Evolutionary conservation across 352 stramenopile species (phyloP), one percentile per base, ranked within the genome.

Genomic region (Pythium brassicae): DNA sequence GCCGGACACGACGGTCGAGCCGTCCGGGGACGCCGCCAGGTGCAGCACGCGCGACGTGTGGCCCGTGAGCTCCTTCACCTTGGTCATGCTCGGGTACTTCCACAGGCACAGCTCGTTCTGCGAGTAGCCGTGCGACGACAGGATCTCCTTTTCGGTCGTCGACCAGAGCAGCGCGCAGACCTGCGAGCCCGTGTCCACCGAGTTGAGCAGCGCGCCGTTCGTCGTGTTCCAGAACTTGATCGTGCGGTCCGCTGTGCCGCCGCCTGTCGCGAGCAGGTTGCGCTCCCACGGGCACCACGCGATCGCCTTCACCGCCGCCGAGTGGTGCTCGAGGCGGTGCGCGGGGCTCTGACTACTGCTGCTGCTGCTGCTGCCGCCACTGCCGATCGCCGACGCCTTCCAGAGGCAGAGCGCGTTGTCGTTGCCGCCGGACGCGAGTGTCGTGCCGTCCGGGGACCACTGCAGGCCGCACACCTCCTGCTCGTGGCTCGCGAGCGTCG

Each of bases 191-290:
- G 97, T 99, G 69, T 99, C 94, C 19, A 99, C 89, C 20, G 87
- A 98, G 89, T 97, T 83, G 61, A 98, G 86, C 91, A 72, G 86
- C 55, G 98, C 97, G 19, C 98, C 82, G 25, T 89, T 97, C 17
- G 76, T 77, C 12, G 93, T 93, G 71, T 99, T 99, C 97, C 97
- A 99, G 62, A 99, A 98, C 76, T 99, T 99, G 77, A 99, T 99
- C 53, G 87, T 97, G 37, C 97, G 81, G 76, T 99, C 97, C 20
- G 97, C 97, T 22, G 97, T 99, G 60, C 97, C 97, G 32, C 96
- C 97, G 51, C 97, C 97, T 12, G 94, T 97, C 1, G 97, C 97
- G 40, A 99, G 83, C 10, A 99, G 61, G 63, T 98, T 97, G 19
- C 94, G 91, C 63, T 99, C 94, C 82, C 97, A 98, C 10, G 97